A percentile compares a stretch with the other conserved stretches of the same genome.
These are phyloP conservation scores for Liquidambar formosana DNA, from an alignment of 164 flowering plant genomes.

Conservation along the genomic window DNA sequence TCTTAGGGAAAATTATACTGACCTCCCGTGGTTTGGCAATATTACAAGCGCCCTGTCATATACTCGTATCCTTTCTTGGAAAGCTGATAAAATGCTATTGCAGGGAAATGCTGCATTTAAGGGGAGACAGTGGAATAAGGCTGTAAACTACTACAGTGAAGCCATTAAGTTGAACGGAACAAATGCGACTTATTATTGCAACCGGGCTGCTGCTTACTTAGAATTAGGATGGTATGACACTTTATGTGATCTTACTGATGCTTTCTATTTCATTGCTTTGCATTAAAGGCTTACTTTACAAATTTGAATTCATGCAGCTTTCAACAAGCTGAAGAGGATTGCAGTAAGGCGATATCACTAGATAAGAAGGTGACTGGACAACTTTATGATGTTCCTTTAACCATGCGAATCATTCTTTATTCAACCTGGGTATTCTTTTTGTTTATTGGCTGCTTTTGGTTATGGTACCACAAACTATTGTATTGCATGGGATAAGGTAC, in stretches of 20 bases:
- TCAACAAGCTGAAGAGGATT: conserved; percentile 91
- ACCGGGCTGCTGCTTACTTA: conserved; percentile 92
- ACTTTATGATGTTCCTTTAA: not conserved
- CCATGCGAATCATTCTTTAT: not conserved
- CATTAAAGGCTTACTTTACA: not conserved
- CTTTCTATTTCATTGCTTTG: not conserved
- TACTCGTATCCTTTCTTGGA: too few species aligned
- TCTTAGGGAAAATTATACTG: too few species aligned
- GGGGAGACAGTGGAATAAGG: conserved; percentile 89
- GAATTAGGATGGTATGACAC: conserved; percentile 75
- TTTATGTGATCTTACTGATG: not conserved
- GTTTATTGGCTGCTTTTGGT: not conserved
- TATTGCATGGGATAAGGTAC: too few species aligned
- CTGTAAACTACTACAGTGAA: conserved; percentile 78
- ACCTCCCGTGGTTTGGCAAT: too few species aligned
- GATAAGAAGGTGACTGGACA: conserved; percentile 77
- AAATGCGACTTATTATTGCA: conserved; percentile 77
- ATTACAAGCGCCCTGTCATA: too few species aligned
- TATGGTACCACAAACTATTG: not conserved
- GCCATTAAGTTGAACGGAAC: conserved; percentile 77
- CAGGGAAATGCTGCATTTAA: conserved; percentile 98
- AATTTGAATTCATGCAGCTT: conserved; percentile 55
- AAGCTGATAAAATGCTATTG: conserved; percentile 2
- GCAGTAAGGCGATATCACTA: conserved; percentile 69
- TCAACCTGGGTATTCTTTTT: not conserved